phyloP scores from a whole-genome alignment of 257 asterid genomes.

The Hygrophila difformis region DNA sequence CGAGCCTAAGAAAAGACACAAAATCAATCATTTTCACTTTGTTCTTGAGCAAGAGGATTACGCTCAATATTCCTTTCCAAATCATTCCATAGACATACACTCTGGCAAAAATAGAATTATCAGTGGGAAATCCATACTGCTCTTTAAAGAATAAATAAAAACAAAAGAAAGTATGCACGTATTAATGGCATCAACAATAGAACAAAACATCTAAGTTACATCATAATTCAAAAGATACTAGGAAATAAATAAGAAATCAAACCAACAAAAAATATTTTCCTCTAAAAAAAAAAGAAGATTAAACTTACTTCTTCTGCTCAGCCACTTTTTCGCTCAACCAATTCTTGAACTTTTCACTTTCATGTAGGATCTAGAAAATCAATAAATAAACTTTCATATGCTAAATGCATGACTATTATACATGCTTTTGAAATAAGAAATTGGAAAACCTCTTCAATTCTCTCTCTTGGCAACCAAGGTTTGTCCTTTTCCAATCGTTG shows the following conservation, averaged over 20 bases:
- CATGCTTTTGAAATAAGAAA: slow-evolving; percentile 2
- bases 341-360: slow-evolving; percentile 65
- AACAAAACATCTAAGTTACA: too few species aligned
- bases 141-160: not conserved
- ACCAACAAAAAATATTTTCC: not conserved
- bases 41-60: not conserved
- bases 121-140: too few species aligned
- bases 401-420: not conserved
- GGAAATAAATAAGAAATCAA: not conserved
- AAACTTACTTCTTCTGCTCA: slow-evolving; percentile 74
- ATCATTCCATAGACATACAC: too few species aligned
- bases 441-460: slow-evolving; percentile 67
- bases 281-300: not conserved
- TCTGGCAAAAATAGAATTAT: too few species aligned
- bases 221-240: too few species aligned
- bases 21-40: not conserved
- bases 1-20: not conserved
- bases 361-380: slow-evolving; percentile 45
- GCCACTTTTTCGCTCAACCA: slow-evolving; percentile 86
- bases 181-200: not conserved
- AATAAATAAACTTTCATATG: slow-evolving; percentile 7
- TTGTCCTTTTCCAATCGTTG: slow-evolving; percentile 75
- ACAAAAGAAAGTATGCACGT: not conserved
- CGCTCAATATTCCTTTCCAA: not conserved
- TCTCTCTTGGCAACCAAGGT: slow-evolving; percentile 83